phyloP scores from a whole-genome alignment of 768 basidiomycete genomes.

The Mycena floridula region DNA sequence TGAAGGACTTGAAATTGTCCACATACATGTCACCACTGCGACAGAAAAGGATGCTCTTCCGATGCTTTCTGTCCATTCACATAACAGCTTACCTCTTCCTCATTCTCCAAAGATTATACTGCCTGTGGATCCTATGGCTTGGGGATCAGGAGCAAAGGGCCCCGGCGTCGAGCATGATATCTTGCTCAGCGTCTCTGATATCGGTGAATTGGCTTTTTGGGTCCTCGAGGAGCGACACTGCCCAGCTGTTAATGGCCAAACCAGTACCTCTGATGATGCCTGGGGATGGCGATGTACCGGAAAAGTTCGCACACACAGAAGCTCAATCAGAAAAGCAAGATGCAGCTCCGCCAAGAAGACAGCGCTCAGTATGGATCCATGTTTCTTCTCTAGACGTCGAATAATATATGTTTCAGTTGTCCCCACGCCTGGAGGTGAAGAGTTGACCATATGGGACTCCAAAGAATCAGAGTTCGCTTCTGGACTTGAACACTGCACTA shows the following conservation, averaged over 20 bases:
- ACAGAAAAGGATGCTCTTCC: constrained; percentile 25
- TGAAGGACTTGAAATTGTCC: constrained; percentile 49
- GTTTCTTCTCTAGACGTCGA: neutral
- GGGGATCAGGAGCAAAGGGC: constrained; percentile 59
- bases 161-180: constrained; percentile 55
- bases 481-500: constrained; percentile 70
- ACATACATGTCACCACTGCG: constrained; percentile 38
- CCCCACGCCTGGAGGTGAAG: constrained; percentile 51
- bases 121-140: constrained; percentile 86
- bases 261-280: constrained; percentile 11
- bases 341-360: constrained; percentile 94
- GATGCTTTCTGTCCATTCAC: constrained; percentile 32
- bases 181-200: constrained; percentile 68
- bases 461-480: constrained; percentile 90
- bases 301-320: constrained; percentile 64
- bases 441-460: constrained; percentile 95
- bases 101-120: constrained; percentile 49
- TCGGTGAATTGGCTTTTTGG: constrained; percentile 89
- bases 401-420: constrained; percentile 42
- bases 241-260: constrained; percentile 9
- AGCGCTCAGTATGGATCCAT: constrained; percentile 56
- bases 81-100: constrained; percentile 46
- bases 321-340: constrained; percentile 59
- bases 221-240: constrained; percentile 39
- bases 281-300: constrained; percentile 64